These are phyloP conservation scores for Xylaria castorea DNA, from an alignment of 495 filamentous ascomycete species.

Conservation along the genomic window DNA sequence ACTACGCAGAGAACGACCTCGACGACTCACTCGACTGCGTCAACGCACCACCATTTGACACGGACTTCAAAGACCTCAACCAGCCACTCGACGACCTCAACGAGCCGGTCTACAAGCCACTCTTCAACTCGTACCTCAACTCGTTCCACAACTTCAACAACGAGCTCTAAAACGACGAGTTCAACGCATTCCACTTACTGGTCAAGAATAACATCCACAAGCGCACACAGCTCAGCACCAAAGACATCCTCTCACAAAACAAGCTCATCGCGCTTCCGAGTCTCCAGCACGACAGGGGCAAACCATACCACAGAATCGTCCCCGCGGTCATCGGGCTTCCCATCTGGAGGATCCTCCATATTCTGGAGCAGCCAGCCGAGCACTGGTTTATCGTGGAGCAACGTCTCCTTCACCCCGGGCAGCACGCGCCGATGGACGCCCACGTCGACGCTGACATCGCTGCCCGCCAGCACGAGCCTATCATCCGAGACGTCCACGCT, in stretches of 20 bases:
- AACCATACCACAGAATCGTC: neutral
- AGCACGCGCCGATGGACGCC: conserved; percentile 18
- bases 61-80: neutral
- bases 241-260: neutral
- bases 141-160: neutral
- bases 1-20: neutral
- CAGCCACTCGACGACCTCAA: neutral
- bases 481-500: conserved; percentile 13
- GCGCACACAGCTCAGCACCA: neutral
- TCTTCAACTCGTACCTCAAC: neutral
- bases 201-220: conserved; percentile 1
- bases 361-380: neutral
- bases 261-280: neutral
- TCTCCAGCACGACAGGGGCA: neutral
- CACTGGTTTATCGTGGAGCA: conserved; percentile 18
- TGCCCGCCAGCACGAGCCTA: neutral
- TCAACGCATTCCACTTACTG: neutral
- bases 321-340: conserved; percentile 7
- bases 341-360: conserved; percentile 15
- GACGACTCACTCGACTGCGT: conserved; percentile 1
- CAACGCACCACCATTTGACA: neutral
- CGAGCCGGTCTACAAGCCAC: neutral
- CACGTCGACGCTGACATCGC: neutral
- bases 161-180: conserved; percentile 11
- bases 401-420: conserved; percentile 22